These are phyloP conservation scores for Aspergillus neotritici DNA, from an alignment of 2,329 filamentous ascomycete genomes.

Conservation along the genomic window DNA sequence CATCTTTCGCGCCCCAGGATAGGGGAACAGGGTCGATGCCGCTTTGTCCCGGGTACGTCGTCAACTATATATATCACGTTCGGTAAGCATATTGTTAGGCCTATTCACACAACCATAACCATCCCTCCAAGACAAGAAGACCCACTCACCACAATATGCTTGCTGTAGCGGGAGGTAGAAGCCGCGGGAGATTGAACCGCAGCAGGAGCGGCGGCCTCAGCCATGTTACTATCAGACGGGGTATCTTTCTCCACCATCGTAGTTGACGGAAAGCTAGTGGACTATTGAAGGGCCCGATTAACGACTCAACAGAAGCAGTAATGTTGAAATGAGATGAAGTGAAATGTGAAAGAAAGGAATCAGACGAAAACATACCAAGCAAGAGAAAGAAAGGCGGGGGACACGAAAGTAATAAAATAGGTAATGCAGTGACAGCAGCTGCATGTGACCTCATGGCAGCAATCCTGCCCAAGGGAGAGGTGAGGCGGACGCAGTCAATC, in stretches of 20 bases:
- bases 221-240: conserved; percentile 5
- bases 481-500: too few relatives aligned
- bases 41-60: conserved; percentile 88
- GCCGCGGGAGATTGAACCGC: conserved; percentile 13
- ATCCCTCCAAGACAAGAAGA: background rate
- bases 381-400: too few relatives aligned
- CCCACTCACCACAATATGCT: conserved; percentile 30
- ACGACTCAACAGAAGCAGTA: too few relatives aligned
- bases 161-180: conserved; percentile 25
- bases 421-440: conserved; percentile 8
- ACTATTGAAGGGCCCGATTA: too few relatives aligned
- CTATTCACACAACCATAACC: too few relatives aligned
- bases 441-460: conserved; percentile 18
- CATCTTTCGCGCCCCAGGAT: conserved; percentile 78
- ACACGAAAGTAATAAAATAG: background rate
- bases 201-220: conserved; percentile 3
- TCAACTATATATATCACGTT: conserved; percentile 40
- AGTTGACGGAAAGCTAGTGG: background rate
- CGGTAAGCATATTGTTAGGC: conserved; percentile 6
- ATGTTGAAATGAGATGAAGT: too few relatives aligned
- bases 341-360: background rate
- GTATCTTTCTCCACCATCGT: conserved; percentile 21
- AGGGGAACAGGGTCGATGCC: conserved; percentile 87
- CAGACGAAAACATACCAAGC: too few relatives aligned
- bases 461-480: too few relatives aligned